Evolutionary conservation across 2,329 filamentous ascomycete species (phyloP), one percentile per base, ranked within the genome.

Genomic region (Kalmusia sp.): DNA sequence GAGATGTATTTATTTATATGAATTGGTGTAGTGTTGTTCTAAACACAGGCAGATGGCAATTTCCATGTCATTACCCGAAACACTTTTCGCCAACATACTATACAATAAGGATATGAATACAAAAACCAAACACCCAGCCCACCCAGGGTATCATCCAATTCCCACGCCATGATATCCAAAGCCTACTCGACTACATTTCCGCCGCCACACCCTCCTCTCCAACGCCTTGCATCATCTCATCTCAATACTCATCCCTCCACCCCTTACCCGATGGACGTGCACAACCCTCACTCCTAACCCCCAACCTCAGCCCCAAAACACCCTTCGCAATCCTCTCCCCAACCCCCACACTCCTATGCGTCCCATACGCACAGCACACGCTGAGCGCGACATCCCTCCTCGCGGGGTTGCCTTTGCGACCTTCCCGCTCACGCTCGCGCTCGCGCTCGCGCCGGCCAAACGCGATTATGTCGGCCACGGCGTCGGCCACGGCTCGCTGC

Each of bases 301-400:
- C 61, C 5, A 60, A 54, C 5, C 39, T 45, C 35, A 62, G 55
- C 9, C 30, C 27, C 52, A 58, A 57, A 3, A 68, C 54, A 9
- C 58, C 58, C 49, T 54, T 43, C 46, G 59, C 65, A 54, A 71
- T 65, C 49, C 54, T 19, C 59, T 72, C 68, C 24, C 62, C 68
- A 49, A 70, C 51, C 11, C 66, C 55, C 15, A 72, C 69, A 55
- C 69, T 72, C 11, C 69, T 62, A 57, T 72, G 69, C 25, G 69
- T 72, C 8, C 69, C 69, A 3, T 58, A 52, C 24, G 48, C 39
- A 49, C 69, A 72, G 35, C 64, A 66, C 6, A 68, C 62, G 37
- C 60, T 64, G 12, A 70, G 22, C 15, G 48, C 55, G 2, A 59
- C 58, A 44, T 57, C 57, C 28, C 12, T 53, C 25, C 40, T 38